Evolutionary conservation across 1,284 basidiomycete genomes (phyloP).

Genomic region (Garcileccinum viscosum): DNA sequence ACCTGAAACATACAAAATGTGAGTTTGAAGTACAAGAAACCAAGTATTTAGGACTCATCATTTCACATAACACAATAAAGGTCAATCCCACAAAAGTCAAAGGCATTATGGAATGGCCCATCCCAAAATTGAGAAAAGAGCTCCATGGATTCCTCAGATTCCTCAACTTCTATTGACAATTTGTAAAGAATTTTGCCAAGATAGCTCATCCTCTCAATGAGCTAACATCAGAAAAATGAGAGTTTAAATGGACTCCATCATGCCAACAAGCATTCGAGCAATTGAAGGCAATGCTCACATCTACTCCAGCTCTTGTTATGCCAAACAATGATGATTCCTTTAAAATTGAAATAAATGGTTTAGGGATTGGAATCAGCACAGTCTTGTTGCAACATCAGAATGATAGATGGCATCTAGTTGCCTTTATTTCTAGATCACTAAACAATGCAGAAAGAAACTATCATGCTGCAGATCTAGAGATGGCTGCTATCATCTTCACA

Average conservation of each 20-base stretch:
- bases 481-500: background rate
- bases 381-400: background rate
- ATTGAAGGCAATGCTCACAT: fast-evolving
- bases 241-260: background rate
- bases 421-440: fast-evolving
- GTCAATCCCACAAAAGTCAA: background rate
- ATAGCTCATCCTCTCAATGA: background rate
- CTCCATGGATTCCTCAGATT: background rate
- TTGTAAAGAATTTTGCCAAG: background rate
- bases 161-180: background rate
- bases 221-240: background rate
- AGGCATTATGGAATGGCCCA: background rate
- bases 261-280: background rate
- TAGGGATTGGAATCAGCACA: fast-evolving
- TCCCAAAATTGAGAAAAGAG: background rate
- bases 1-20: background rate
- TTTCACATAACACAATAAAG: background rate
- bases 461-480: background rate
- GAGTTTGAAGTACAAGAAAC: background rate
- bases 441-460: background rate
- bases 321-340: background rate
- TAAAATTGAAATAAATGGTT: background rate
- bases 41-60: background rate
- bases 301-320: background rate
- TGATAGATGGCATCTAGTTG: background rate